A percentile compares a stretch with the other conserved stretches of the same genome.
These are phyloP conservation scores for Letharia lupina DNA, from an alignment of 495 filamentous ascomycete genomes.

Conservation along the genomic window DNA sequence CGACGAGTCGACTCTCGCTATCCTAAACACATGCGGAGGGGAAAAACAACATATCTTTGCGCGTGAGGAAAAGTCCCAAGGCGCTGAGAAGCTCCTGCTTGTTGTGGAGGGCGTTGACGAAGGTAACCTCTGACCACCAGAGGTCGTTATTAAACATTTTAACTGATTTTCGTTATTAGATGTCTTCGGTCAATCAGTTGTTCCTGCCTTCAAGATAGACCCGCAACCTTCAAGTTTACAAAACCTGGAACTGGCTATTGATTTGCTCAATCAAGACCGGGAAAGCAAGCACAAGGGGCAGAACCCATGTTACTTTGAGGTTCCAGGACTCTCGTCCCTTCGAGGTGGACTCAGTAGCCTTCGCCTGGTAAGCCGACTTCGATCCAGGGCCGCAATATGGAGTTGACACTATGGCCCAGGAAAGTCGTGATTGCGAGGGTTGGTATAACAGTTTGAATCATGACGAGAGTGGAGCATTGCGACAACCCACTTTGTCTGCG, in stretches of 20 bases:
- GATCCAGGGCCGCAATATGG: neutral
- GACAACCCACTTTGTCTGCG: neutral
- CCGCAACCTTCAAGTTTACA: conserved; percentile 16
- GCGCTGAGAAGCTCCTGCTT: conserved; percentile 32
- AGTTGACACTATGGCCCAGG: conserved; percentile 4
- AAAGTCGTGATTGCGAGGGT: neutral
- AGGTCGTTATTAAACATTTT: neutral
- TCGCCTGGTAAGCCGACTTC: conserved; percentile 1
- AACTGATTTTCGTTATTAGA: conserved; percentile 19
- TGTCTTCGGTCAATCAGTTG: conserved; percentile 19
- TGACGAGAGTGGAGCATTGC: conserved; percentile 1
- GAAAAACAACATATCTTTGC: conserved; percentile 36
- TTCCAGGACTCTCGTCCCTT: conserved; percentile 5
- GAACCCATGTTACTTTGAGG: conserved; percentile 5
- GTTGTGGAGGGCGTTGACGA: conserved; percentile 42
- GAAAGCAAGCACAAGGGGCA: conserved; percentile 7
- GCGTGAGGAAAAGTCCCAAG: conserved; percentile 15
- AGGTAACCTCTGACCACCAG: conserved; percentile 30
- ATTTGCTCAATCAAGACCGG: conserved; percentile 23
- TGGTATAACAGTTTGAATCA: conserved; percentile 3
- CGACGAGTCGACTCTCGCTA: conserved; percentile 38
- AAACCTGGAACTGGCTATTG: conserved; percentile 15
- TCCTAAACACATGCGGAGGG: conserved; percentile 44
- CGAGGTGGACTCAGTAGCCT: conserved; percentile 9
- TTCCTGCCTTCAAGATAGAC: conserved; percentile 14